Conservation (phyloP, 805 yeast genomes). For the Pichia insulana region DNA sequence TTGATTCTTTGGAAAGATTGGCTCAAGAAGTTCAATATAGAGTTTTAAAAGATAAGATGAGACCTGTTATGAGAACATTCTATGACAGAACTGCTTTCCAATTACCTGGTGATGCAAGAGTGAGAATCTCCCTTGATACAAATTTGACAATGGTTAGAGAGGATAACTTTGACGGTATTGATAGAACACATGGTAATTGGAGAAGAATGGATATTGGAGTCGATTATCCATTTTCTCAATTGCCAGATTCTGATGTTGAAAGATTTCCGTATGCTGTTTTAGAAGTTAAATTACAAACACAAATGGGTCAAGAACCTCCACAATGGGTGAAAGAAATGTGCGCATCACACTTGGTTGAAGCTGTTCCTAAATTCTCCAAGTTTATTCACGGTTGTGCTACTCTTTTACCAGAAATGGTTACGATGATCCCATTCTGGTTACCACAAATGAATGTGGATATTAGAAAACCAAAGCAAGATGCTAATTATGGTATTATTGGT, state of each 20-base stretch:
- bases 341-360: slow-evolving; percentile 89
- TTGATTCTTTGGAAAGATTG: slow-evolving; percentile 83
- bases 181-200: slow-evolving; percentile 92
- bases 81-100: slow-evolving; percentile 98
- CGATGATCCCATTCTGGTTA: slow-evolving; percentile 90
- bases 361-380: slow-evolving; percentile 95
- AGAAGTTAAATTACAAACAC: slow-evolving; percentile 96
- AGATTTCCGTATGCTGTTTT: slow-evolving; percentile 96
- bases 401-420: slow-evolving; percentile 74
- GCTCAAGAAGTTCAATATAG: slow-evolving; percentile 92
- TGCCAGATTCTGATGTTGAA: slow-evolving; percentile 77
- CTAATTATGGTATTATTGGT: slow-evolving; percentile 56
- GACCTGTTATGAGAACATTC: slow-evolving; percentile 94
- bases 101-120: slow-evolving; percentile 98
- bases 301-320: slow-evolving; percentile 98
- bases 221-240: slow-evolving; percentile 86
- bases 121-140: slow-evolving; percentile 94
- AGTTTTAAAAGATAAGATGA: slow-evolving; percentile 68
- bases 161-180: slow-evolving; percentile 89
- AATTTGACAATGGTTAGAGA: slow-evolving; percentile 97
- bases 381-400: slow-evolving; percentile 95
- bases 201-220: slow-evolving; percentile 98
- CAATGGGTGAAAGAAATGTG: slow-evolving; percentile 93
- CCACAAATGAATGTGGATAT: slow-evolving; percentile 97
- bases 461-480: slow-evolving; percentile 68